Base-by-base conservation (phyloP, 305 asterid species). In the Fraxinus angustifolia region DNA sequence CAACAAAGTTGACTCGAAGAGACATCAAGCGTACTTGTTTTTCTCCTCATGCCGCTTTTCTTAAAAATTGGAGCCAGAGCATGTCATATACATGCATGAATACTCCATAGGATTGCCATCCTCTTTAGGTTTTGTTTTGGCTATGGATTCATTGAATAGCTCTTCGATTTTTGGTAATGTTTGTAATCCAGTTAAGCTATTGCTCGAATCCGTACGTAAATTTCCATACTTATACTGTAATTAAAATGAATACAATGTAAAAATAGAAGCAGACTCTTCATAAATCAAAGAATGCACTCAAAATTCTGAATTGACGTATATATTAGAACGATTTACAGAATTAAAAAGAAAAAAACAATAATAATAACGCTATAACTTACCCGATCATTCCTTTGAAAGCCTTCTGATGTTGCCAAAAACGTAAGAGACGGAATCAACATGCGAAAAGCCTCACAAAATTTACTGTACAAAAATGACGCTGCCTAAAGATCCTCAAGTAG, bases 381-480 rank as follows among this genome's bases (percentile, higher is more conserved):
- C 38, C 28, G 3, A 68, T 68, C 19, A 30, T 68, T 30, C 19
- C 74, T 68, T 68, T 30, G 74, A 21, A 6, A 53, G 65, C 65
- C 26, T 53, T 53, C 26, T 0, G 65, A 53, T n/a, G 65, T 17
- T n/a, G 53, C 30, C 70, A 19, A 19, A 60, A 17, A 60, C 19
- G 31, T 60, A 60, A 60, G 3, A 19, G 14, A 60, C 5, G 74
- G 21, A 12, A 28, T 30, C 74, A 28, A 16, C 7, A 30, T 30
- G 2, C 40, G 17, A 30, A 30, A 42, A 48, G 76, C 60, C 4
- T 14, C 79, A 76, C 42, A 67, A 45, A 31, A 77, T 74, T 73
- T 30, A 80, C 88, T 89, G 88, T 84, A 87, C 90, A 86, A 80
- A 73, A 79, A 60, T 10, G 50, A 75, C 6, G 78, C 84, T 16